Base-by-base conservation (phyloP, 176 grass and related monocot species). In the Aegilops sharonensis region DNA sequence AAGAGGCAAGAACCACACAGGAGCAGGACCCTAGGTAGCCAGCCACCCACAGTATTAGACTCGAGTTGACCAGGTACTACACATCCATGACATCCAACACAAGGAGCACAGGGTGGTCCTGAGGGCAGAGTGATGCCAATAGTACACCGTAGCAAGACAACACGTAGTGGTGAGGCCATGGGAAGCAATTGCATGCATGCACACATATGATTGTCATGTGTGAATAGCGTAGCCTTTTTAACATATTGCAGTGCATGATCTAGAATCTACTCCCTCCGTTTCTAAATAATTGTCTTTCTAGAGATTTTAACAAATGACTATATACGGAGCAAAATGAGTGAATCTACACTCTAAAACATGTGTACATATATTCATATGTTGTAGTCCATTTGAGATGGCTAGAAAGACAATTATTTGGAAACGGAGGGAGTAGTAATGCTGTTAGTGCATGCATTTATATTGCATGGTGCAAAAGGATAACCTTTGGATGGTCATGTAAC, bases 161-260 rank as follows among this genome's bases (percentile, higher is more conserved):
- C 5, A 45, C 23, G n/a, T 86, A 39, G 88, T 82, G 64, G 72
- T 21, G 83, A 59, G 66, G 12, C 79, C 86, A 23, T 12, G 8
- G 15, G 35, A 57, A 27, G 39, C 78, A 39, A 57, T 57, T 62
- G 48, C 34, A 82, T 24, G 8, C n/a, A 52, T 18, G 9, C 29
- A 15, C n/a, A 9, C 43, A 45, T 5, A 15, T 30, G 29, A 62
- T 35, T 34, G 65, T 25, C 47, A 79, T 52, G 85, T 37, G 54
- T 64, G 67, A 72, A 80, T 80, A 62, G 71, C 40, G 42, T 74
- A 27, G 39, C 81, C 78, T 86, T 86, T 76, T 72, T 63, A 78
- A 47, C n/a, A 12, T 42, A 27, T 24, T 31, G 21, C 71, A 1
- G 9, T 30, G 88, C 56, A 57, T 57, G 64, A 78, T 78, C 84